A percentile compares a stretch with the other conserved stretches of the same genome.
Conservation (phyloP, 164 flowering plant species). For the Aristolochia contorta region DNA sequence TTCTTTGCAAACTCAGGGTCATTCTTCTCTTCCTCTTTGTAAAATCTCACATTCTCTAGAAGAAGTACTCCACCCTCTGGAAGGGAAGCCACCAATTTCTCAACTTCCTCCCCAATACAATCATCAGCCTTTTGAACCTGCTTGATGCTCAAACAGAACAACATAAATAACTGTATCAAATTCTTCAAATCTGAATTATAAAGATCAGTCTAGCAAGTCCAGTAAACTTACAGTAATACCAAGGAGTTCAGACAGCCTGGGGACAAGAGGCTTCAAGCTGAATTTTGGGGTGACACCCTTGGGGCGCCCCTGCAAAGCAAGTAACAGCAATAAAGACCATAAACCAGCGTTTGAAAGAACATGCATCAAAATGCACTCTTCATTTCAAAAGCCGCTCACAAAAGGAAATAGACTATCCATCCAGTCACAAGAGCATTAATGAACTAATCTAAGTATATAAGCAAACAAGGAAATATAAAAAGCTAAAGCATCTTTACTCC, state of each 20-base stretch:
- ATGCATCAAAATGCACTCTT: not conserved
- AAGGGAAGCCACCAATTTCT: constrained; percentile 50
- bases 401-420: not conserved
- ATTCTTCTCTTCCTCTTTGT: constrained; percentile 90
- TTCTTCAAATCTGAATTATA: too few species aligned
- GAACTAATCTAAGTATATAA: not conserved
- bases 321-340: not conserved
- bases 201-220: not conserved
- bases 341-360: not conserved
- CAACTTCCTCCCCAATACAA: constrained; percentile 70
- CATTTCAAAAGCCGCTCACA: not conserved
- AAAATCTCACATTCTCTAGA: constrained; percentile 75
- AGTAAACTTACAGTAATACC: constrained; percentile 44
- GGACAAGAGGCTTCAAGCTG: constrained; percentile 83
- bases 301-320: constrained; percentile 54
- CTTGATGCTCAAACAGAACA: not conserved
- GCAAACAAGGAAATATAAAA: too few species aligned
- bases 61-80: constrained; percentile 81
- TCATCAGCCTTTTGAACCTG: constrained; percentile 80
- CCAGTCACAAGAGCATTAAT: not conserved
- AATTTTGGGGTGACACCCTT: constrained; percentile 81
- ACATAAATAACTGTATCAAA: not conserved
- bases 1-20: constrained; percentile 86
- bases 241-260: constrained; percentile 74
- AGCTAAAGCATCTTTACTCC: too few species aligned